Conservation (phyloP, 148 eudicot species). For the Nepenthes mirabilis region DNA sequence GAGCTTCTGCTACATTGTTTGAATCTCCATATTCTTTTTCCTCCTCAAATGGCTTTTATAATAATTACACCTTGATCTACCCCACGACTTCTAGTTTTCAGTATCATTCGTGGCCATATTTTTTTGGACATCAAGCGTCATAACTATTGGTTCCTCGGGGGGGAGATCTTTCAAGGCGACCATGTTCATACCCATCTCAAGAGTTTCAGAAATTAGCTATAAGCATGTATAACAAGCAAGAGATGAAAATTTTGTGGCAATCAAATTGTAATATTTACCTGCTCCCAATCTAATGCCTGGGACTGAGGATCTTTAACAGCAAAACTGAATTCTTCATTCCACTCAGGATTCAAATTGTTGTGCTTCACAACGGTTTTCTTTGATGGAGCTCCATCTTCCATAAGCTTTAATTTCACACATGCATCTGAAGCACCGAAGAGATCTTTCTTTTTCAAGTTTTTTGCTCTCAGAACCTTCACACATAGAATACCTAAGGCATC, state of each 20-base stretch:
- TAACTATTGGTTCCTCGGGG: constrained; percentile 54
- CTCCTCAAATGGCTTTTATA: constrained; percentile 61
- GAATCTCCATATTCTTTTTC: constrained; percentile 46
- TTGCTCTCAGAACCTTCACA: constrained; percentile 67
- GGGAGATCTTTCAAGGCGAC: constrained; percentile 65
- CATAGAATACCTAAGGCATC: constrained; percentile 76
- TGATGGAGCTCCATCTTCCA: constrained; percentile 71
- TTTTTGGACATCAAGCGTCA: constrained; percentile 54
- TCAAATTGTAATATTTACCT: constrained; percentile 25
- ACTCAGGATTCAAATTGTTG: constrained; percentile 84
- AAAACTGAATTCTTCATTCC: constrained; percentile 79
- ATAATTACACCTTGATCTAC: constrained; percentile 53
- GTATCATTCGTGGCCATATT: constrained; percentile 52
- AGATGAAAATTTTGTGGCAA: not conserved
- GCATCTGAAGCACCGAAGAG: constrained; percentile 81
- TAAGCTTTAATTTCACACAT: constrained; percentile 71
- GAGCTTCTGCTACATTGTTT: constrained; percentile 34
- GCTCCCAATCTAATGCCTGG: constrained; percentile 80
- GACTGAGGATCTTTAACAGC: constrained; percentile 70
- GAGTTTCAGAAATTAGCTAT: constrained; percentile 26
- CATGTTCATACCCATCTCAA: constrained; percentile 77
- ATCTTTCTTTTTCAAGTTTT: constrained; percentile 76
- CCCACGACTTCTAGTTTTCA: constrained; percentile 72
- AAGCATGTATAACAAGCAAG: not conserved
- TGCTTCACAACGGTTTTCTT: constrained; percentile 82